Percentiles rank a stretch among this genome's conserved stretches.
Conservation (phyloP, 495 filamentous ascomycete species). For the Hypoxylon rickii region DNA sequence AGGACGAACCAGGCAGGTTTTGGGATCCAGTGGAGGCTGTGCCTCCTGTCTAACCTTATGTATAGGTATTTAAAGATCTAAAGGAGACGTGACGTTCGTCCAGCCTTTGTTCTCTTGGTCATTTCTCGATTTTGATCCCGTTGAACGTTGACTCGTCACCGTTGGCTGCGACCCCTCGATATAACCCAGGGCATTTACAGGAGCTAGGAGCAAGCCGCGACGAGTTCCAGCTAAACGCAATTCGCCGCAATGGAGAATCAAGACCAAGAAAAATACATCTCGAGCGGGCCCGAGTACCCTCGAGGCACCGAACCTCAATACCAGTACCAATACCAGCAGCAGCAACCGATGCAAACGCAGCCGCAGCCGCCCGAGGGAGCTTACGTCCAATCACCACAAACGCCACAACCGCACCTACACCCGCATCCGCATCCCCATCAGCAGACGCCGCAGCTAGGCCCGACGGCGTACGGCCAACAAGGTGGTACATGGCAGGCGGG, state of each 20-base stretch:
- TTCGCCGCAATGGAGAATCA: slow-evolving; percentile 19
- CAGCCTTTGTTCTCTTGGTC: too few species aligned
- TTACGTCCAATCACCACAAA: slow-evolving; percentile 1
- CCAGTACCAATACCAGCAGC: slow-evolving; percentile 9
- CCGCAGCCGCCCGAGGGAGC: slow-evolving; percentile 4
- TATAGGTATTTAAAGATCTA: too few species aligned
- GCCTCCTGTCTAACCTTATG: too few species aligned
- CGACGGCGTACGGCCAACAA: slow-evolving; percentile 19
- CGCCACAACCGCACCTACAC: not conserved
- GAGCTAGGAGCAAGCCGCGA: too few species aligned
- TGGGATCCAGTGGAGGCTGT: too few species aligned
- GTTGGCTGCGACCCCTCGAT: too few species aligned
- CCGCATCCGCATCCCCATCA: not conserved
- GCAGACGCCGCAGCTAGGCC: not conserved
- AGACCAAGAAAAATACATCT: slow-evolving; percentile 23
- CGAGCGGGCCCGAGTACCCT: slow-evolving; percentile 15
- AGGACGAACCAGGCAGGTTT: too few species aligned
- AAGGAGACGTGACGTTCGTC: too few species aligned
- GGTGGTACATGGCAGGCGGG: slow-evolving; percentile 42
- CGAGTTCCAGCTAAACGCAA: too few species aligned
- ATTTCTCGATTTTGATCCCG: too few species aligned
- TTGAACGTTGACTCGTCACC: too few species aligned
- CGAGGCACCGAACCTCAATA: slow-evolving; percentile 13
- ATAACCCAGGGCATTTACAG: too few species aligned
- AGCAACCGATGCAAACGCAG: slow-evolving; percentile 6